Evolutionary conservation across 129 eudicot genomes (phyloP).

Genomic region (Kitagawia praeruptora): DNA sequence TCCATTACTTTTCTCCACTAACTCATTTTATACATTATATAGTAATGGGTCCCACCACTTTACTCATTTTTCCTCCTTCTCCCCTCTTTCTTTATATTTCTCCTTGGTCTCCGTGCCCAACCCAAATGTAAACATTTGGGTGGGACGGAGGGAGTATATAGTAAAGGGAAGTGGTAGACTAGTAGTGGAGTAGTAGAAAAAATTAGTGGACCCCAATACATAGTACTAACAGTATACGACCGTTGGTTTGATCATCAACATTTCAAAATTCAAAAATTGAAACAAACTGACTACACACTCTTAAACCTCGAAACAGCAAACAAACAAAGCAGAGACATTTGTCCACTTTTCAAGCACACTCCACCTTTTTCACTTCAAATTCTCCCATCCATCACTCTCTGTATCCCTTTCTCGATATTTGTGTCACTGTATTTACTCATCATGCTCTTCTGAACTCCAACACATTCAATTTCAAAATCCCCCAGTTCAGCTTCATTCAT

Average conservation of each 20-base stretch:
- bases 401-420: slow-evolving; percentile 7
- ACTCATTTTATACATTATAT: no score
- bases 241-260: slow-evolving; percentile 22
- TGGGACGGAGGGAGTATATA: no score
- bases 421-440: not conserved
- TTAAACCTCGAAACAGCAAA: not conserved
- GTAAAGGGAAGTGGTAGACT: no score
- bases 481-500: not conserved
- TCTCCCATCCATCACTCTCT: slow-evolving; percentile 6
- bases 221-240: slow-evolving; percentile 10
- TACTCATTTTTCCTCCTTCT: no score
- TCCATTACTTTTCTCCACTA: no score
- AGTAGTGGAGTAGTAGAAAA: not conserved
- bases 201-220: not conserved
- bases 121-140: no score
- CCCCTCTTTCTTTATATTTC: no score
- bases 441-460: not conserved
- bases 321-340: slow-evolving; percentile 14
- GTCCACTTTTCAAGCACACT: slow-evolving; percentile 27
- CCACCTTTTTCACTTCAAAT: slow-evolving; percentile 17
- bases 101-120: no score
- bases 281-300: slow-evolving; percentile 3
- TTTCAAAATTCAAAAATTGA: slow-evolving; percentile 45
- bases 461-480: slow-evolving; percentile 8
- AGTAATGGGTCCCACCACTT: no score